Evolutionary conservation across 768 basidiomycete genomes (phyloP), one percentile per base, ranked within the genome.

Genomic region (Lactarius sanguifluus): DNA sequence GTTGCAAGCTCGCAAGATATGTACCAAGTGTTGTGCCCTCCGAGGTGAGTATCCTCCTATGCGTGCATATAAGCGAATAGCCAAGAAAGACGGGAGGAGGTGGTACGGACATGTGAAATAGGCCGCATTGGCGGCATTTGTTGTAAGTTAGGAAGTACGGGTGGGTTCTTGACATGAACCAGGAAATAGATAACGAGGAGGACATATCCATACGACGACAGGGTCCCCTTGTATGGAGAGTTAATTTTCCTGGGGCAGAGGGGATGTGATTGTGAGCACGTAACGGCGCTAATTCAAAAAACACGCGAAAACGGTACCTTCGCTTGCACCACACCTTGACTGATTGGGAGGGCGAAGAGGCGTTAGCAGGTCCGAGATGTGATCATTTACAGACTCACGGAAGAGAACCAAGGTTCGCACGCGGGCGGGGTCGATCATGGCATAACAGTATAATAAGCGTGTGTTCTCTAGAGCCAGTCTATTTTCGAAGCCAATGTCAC

Each of bases 321-420:
- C 94, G 85, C 79, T 98, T 99, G 73, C 93, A 92, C 96, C 96
- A 99, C 25, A 99, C 94, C 82, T 99, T 99, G 74, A 99, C 96
- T 98, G 50, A 10, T 25, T 45, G 60, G 41, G 45, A 43, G 41
- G 40, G 36, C 41, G 56, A 40, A 23, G 59, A 25, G 41, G 12
- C 61, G 61, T 56, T 25, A 40, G 47, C 50, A 58, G 13, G 23
- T 25, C 50, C 38, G 60, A 55, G 62, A 58, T 55, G 57, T 61
- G 58, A 62, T 52, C 74, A 64, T 57, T 74, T 71, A 66, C 43
- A 38, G 15, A 89, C 96, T 84, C 77, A 98, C 96, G 86, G 79
- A 99, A 98, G 61, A 99, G 82, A 61, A 99, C 96, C 78, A 99
- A 81, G 0, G 94, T 96, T 71, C 95, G 83, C 65, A 99, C 89